phyloP scores from a whole-genome alignment of 768 basidiomycete species.

The Pulveroboletus frians region DNA sequence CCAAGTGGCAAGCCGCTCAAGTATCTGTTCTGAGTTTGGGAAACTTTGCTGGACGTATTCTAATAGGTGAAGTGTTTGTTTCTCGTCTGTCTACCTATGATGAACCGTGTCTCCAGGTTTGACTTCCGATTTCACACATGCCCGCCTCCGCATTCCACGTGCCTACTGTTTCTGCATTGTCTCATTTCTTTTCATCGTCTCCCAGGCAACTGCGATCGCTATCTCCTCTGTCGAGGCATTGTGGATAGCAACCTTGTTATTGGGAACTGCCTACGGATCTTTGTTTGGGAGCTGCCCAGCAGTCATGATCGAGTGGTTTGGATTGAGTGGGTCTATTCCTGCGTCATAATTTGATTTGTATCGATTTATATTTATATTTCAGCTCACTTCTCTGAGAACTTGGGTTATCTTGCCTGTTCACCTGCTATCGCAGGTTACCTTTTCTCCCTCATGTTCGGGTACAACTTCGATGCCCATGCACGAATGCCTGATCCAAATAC shows the following conservation, averaged over 20 bases:
- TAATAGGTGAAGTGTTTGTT: constrained; percentile 48
- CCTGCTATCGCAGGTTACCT: constrained; percentile 76
- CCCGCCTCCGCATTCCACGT: constrained; percentile 52
- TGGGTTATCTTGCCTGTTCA: constrained; percentile 71
- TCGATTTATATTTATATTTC: neutral
- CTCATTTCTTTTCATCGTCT: constrained; percentile 60
- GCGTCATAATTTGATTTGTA: neutral
- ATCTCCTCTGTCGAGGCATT: constrained; percentile 56
- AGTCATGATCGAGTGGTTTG: constrained; percentile 84
- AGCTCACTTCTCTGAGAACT: constrained; percentile 82
- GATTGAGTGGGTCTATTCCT: constrained; percentile 54
- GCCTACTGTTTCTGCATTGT: constrained; percentile 69
- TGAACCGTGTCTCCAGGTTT: constrained; percentile 41
- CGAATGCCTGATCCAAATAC: constrained; percentile 6
- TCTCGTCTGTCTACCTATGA: neutral
- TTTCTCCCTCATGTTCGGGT: constrained; percentile 78
- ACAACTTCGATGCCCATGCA: constrained; percentile 71
- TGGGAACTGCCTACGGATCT: constrained; percentile 58
- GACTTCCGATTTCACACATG: constrained; percentile 61
- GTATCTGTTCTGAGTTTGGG: constrained; percentile 79
- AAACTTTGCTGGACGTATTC: constrained; percentile 74
- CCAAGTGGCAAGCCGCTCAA: constrained; percentile 76
- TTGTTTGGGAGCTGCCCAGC: constrained; percentile 70
- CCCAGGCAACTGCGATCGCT: constrained; percentile 57
- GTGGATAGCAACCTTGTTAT: constrained; percentile 45